Evolutionary conservation across 176 grass and related monocot genomes (phyloP), one percentile per base, ranked within the genome.

Genomic region (Panicum miliaceum): DNA sequence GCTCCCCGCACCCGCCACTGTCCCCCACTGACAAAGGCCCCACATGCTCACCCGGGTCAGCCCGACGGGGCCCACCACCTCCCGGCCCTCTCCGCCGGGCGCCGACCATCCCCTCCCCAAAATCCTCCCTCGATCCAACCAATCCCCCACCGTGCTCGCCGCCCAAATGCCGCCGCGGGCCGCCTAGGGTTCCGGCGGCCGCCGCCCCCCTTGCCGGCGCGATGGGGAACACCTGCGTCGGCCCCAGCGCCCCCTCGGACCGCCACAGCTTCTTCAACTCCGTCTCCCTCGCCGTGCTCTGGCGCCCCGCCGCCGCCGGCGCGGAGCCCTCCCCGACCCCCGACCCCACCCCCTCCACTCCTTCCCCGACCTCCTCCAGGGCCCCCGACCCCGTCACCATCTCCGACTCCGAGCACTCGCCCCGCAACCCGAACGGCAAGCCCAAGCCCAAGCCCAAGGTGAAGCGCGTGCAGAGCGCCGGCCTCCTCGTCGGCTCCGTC

Each of bases 391-490:
- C 67, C 73, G 81, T 82, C 58, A 84, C 84, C 71, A 85, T 92
- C 84, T 34, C 73, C 73, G 81, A 77, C 51, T 58, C 66, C 51
- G 88, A 93, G 81, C 65, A 74, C 66, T 61, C 76, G 6, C 63
- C 73, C 20, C 80, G 22, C 22, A 56, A 61, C 51, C 65, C 91
- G 16, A 64, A 71, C 40, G 79, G 79, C n/a, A 71, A 64, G 69
- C 68, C 60, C 52, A 60, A n/a, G 52, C 68, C 50, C 64, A 59
- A n/a, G 50, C 76, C 76, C 68, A 77, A 82, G 52, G 85, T 90
- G 58, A 87, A 85, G 84, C 91, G 91, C 61, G 65, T 80, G 40
- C 72, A 86, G 81, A 93, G 91, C 85, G 91, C 91, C 26, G 91
- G 91, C n/a, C 90, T 92, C 56, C 75, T 70, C 40, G 90, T 67